Evolutionary conservation across 2,329 filamentous ascomycete species (phyloP).

Genomic region (Canariomyces notabilis): DNA sequence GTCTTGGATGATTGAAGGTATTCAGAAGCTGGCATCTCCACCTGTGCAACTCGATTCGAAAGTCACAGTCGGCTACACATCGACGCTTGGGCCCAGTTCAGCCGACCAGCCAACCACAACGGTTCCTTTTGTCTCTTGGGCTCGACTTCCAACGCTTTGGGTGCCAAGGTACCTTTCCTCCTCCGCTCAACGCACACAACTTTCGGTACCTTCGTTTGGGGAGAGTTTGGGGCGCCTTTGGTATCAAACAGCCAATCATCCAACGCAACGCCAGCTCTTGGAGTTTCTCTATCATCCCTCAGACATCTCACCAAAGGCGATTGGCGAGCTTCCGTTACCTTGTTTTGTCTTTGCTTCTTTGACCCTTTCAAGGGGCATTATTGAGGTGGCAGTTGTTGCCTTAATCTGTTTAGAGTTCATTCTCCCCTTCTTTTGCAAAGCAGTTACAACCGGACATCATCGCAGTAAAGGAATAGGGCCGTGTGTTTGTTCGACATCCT

Average conservation of each 20-base stretch:
- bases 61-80: slow-evolving; percentile 3
- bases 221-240: too few relatives aligned
- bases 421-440: neutral
- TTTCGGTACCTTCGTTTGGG: too few relatives aligned
- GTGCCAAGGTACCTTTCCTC: neutral
- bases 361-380: neutral
- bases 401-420: neutral
- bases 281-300: neutral
- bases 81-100: slow-evolving; percentile 10
- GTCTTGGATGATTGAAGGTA: slow-evolving; percentile 20
- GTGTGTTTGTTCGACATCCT: neutral
- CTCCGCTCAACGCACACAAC: too few relatives aligned
- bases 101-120: slow-evolving; percentile 11
- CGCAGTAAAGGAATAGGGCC: neutral
- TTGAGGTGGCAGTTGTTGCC: neutral
- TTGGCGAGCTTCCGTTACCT: neutral
- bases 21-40: slow-evolving; percentile 18
- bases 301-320: neutral
- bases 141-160: neutral
- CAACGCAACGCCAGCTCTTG: neutral
- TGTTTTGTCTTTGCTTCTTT: neutral
- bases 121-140: too few relatives aligned
- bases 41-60: slow-evolving; percentile 8
- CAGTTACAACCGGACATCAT: neutral
- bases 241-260: neutral